phyloP scores from a whole-genome alignment of 345 rosid genomes.

The Iberis pinnata region DNA sequence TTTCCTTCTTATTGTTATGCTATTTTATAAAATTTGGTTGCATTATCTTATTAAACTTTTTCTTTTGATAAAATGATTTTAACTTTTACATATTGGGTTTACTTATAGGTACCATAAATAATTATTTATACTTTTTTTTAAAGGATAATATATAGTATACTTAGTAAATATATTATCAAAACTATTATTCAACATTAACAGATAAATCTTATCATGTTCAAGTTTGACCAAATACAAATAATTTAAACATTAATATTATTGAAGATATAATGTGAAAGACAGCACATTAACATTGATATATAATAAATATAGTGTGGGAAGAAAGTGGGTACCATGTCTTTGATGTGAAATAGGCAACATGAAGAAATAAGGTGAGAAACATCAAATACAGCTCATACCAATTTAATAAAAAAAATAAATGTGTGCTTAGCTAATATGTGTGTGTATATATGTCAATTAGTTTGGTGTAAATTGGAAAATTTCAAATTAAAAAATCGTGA shows the following conservation, averaged over 20 bases:
- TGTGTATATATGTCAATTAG: no score
- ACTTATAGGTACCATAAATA: no score
- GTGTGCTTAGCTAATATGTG: constrained; percentile 12
- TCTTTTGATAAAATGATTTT: not conserved
- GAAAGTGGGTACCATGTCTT: constrained; percentile 30
- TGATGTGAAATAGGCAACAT: constrained; percentile 21
- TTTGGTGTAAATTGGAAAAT: not conserved
- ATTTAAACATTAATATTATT: not conserved
- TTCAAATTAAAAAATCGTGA: no score
- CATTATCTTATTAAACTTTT: no score
- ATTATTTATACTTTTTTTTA: no score
- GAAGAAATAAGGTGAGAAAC: constrained; percentile 17
- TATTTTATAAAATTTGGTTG: no score
- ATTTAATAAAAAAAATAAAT: constrained; percentile 26
- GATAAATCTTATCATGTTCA: constrained; percentile 18
- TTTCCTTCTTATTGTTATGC: no score
- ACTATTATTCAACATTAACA: not conserved
- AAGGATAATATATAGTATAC: not conserved
- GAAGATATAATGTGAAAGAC: constrained; percentile 24
- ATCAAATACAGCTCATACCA: constrained; percentile 25
- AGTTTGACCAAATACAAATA: constrained; percentile 9
- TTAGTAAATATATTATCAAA: not conserved
- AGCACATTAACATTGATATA: constrained; percentile 17
- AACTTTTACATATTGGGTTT: not conserved
- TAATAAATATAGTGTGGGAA: not conserved